Evolutionary conservation across 208 protist genomes (phyloP).

Genomic region (Perkinsela sp.): DNA sequence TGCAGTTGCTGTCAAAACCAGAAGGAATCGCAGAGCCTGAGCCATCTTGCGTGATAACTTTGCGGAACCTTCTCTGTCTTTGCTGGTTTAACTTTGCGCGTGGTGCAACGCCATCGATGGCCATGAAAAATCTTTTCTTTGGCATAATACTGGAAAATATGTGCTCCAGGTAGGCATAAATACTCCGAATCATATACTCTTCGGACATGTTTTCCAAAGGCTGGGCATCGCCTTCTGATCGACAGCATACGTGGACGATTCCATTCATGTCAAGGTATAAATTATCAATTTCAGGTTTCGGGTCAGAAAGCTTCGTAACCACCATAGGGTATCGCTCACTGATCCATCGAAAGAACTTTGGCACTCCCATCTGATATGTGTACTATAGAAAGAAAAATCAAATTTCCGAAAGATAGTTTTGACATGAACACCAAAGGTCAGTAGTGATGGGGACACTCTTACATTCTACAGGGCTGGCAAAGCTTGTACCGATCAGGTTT

Average conservation of each 20-base stretch:
- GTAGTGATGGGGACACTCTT: too few relatives aligned
- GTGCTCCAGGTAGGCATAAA: slow-evolving; percentile 86
- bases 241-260: slow-evolving; percentile 95
- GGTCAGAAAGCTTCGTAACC: slow-evolving; percentile 57
- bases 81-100: slow-evolving; percentile 99
- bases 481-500: not conserved
- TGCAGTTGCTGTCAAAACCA: slow-evolving; percentile 87
- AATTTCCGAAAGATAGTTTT: too few relatives aligned
- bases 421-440: too few relatives aligned
- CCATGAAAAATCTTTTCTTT: slow-evolving; percentile 80
- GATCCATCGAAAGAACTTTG: slow-evolving; percentile 87
- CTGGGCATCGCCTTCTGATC: slow-evolving; percentile 58
- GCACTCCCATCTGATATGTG: slow-evolving; percentile 45
- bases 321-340: slow-evolving; percentile 79
- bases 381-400: too few relatives aligned
- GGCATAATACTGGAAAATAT: slow-evolving; percentile 81
- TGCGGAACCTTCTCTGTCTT: slow-evolving; percentile 71
- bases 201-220: slow-evolving; percentile 26
- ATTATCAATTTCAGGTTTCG: slow-evolving; percentile 81
- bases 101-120: slow-evolving; percentile 88
- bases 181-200: slow-evolving; percentile 74
- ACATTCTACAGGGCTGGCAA: not conserved
- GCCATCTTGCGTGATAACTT: slow-evolving; percentile 19
- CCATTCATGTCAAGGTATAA: slow-evolving; percentile 99
- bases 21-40: slow-evolving; percentile 42